Conservation (phyloP, 768 basidiomycete species). For the Termitomyces sp. region DNA sequence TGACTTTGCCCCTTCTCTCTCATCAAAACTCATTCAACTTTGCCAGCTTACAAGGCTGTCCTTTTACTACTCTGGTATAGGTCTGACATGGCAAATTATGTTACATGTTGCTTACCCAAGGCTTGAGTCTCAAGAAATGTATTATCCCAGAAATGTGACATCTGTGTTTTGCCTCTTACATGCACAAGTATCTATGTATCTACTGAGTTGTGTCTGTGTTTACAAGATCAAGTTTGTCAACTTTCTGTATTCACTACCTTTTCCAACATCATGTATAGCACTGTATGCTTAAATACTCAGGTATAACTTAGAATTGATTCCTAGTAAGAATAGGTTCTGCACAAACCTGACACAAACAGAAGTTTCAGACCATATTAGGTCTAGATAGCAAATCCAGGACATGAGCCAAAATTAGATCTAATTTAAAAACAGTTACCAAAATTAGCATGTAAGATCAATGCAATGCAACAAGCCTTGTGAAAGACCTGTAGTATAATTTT, state of each 20-base stretch:
- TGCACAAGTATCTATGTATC: slow-evolving; percentile 64
- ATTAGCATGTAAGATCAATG: too few species aligned
- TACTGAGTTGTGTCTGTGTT: slow-evolving; percentile 72
- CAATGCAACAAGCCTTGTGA: too few species aligned
- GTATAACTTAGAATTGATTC: too few species aligned
- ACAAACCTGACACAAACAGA: too few species aligned
- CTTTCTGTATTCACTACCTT: slow-evolving; percentile 47
- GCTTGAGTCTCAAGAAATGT: slow-evolving; percentile 65
- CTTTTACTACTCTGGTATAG: slow-evolving; percentile 74
- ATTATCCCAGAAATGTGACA: slow-evolving; percentile 73
- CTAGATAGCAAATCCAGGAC: too few species aligned
- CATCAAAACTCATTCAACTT: slow-evolving; percentile 40
- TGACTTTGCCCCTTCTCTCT: slow-evolving; percentile 29
- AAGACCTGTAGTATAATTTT: too few species aligned
- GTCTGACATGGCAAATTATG: slow-evolving; percentile 61
- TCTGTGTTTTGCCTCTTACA: slow-evolving; percentile 63
- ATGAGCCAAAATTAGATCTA: too few species aligned
- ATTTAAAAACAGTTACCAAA: too few species aligned
- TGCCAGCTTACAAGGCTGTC: slow-evolving; percentile 59
- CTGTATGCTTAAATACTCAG: too few species aligned
- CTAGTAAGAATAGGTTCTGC: too few species aligned
- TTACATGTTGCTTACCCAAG: slow-evolving; percentile 65
- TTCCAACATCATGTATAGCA: slow-evolving; percentile 48
- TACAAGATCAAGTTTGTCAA: slow-evolving; percentile 68
- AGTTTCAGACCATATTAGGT: too few species aligned